A percentile compares a stretch with the other conserved stretches of the same genome.
Evolutionary conservation across 495 filamentous ascomycete species (phyloP).

Genomic region (Neurospora sp.): DNA sequence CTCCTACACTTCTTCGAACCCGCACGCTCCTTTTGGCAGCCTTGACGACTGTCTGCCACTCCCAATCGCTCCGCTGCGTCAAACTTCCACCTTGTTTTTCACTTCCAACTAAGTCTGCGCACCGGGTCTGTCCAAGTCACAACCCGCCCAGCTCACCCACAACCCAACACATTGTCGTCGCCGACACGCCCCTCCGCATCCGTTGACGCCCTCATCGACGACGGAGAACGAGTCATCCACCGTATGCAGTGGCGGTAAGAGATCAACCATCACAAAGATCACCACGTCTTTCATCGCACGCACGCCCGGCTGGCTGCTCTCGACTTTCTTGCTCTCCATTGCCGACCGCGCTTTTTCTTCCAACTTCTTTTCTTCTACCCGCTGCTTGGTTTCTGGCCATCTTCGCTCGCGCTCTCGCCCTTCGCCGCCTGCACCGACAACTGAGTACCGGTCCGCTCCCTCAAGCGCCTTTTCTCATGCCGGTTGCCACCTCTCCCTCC

Average conservation of each 20-base stretch:
- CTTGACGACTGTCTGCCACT: background rate
- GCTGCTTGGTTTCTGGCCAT: slow-evolving; percentile 14
- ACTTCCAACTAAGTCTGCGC: background rate
- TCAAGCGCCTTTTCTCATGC: slow-evolving; percentile 53
- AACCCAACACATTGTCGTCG: background rate
- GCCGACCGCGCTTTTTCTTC: background rate
- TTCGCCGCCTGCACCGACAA: slow-evolving; percentile 4
- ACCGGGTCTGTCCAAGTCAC: background rate
- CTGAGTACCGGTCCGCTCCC: background rate
- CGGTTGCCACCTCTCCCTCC: slow-evolving; percentile 62
- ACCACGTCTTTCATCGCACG: background rate
- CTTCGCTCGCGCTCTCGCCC: slow-evolving; percentile 18
- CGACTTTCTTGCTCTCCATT: background rate
- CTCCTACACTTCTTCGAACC: slow-evolving; percentile 9
- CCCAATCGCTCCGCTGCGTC: background rate
- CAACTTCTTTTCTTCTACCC: background rate
- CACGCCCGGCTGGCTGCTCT: background rate
- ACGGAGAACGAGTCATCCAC: background rate
- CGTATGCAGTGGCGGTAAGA: background rate
- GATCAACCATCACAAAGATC: background rate
- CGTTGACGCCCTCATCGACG: background rate
- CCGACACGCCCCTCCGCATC: background rate
- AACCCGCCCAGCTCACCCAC: background rate
- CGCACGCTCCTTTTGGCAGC: slow-evolving; percentile 19
- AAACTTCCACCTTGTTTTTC: slow-evolving; percentile 6